Conservation (phyloP, 495 filamentous ascomycete genomes). For the Letharia lupina region DNA sequence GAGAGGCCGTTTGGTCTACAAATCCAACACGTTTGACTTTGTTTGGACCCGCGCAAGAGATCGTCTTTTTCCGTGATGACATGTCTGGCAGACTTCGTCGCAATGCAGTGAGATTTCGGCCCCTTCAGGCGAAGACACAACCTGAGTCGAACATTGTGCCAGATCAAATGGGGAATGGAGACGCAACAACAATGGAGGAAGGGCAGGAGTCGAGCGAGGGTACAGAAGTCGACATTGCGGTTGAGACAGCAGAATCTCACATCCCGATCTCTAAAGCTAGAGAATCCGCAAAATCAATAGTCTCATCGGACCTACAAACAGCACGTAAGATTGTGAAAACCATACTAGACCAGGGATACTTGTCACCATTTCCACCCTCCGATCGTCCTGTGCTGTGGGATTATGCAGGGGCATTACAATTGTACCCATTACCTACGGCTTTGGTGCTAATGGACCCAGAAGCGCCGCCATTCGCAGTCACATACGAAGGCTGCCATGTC, state of each 20-base stretch:
- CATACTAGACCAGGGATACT: conserved; percentile 80
- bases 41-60: conserved; percentile 79
- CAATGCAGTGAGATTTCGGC: conserved; percentile 52
- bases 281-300: conserved; percentile 21
- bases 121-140: conserved; percentile 19
- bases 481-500: conserved; percentile 90
- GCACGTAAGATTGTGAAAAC: conserved; percentile 88
- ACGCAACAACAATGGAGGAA: conserved; percentile 22
- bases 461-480: conserved; percentile 69
- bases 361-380: conserved; percentile 74
- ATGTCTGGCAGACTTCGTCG: conserved; percentile 67
- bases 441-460: conserved; percentile 76
- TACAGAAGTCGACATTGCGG: conserved; percentile 42
- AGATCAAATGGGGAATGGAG: conserved; percentile 17
- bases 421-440: conserved; percentile 83
- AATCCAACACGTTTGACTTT: conserved; percentile 75
- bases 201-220: conserved; percentile 26
- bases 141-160: conserved; percentile 12
- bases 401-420: conserved; percentile 57
- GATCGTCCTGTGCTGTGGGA: conserved; percentile 83
- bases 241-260: conserved; percentile 17
- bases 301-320: conserved; percentile 45
- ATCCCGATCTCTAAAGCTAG: conserved; percentile 21
- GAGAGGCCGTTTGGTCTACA: conserved; percentile 76
- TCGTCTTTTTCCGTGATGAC: conserved; percentile 80